These are phyloP conservation scores for Phanerodontia chrysosporium DNA, from an alignment of 768 basidiomycete genomes.

Conservation along the genomic window DNA sequence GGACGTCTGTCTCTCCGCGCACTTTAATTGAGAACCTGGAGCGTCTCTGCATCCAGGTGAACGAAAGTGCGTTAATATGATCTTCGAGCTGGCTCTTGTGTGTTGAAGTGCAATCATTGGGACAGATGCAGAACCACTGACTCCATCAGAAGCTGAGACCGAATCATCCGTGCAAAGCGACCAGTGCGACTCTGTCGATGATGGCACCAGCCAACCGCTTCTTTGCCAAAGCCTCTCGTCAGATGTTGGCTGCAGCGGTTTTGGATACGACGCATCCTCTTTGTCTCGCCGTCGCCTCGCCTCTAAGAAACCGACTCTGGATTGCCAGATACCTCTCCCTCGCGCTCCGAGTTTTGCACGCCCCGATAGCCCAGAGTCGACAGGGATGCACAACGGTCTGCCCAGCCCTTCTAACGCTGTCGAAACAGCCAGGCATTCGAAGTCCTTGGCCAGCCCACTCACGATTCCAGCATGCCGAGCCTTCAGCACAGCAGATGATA, in stretches of 20 bases:
- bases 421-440: not conserved
- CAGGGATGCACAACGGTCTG: not conserved
- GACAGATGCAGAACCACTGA: too few relatives aligned
- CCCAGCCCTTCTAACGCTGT: not conserved
- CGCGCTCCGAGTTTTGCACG: constrained; percentile 12
- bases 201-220: not conserved
- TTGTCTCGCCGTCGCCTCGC: constrained; percentile 30
- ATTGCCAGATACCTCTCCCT: constrained; percentile 20
- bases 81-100: too few relatives aligned
- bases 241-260: not conserved
- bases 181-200: not conserved
- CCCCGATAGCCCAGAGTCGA: not conserved
- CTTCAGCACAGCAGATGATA: not conserved
- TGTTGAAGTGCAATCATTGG: too few relatives aligned
- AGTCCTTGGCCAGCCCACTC: too few relatives aligned
- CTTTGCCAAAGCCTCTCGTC: not conserved
- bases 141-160: too few relatives aligned
- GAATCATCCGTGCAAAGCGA: not conserved
- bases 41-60: not conserved
- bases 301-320: constrained; percentile 25
- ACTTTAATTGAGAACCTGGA: constrained; percentile 1
- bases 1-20: not conserved
- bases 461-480: not conserved
- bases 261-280: constrained; percentile 13
- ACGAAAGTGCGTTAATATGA: not conserved